Conservation (phyloP, 1,139 yeast species). For the Keqinozyma sinolaborantium region DNA sequence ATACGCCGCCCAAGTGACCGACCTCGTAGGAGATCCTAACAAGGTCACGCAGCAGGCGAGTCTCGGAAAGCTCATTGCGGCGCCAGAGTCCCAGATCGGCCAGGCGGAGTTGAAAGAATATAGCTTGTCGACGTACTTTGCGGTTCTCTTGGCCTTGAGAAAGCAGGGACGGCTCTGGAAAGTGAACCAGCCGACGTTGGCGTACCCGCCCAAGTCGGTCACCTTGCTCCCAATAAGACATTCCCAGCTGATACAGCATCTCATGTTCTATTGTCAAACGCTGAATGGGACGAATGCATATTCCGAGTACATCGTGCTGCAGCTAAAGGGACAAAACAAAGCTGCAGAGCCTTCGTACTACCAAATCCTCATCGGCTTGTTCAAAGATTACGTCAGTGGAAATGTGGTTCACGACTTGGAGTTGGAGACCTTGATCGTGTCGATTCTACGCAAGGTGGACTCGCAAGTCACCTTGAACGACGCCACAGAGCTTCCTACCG, state of each 20-base stretch:
- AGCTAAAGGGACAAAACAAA: conserved; percentile 12
- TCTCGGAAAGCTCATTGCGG: conserved; percentile 11
- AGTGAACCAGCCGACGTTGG: conserved; percentile 24
- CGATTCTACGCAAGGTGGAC: conserved; percentile 33
- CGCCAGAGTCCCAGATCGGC: conserved; percentile 11
- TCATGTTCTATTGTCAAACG: conserved; percentile 27
- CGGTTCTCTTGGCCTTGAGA: conserved; percentile 42
- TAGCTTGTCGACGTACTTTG: conserved; percentile 32
- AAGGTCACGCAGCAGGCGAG: conserved; percentile 8
- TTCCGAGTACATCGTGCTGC: conserved; percentile 16
- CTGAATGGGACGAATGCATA: conserved; percentile 20
- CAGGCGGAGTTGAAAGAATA: conserved; percentile 8
- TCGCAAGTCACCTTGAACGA: conserved; percentile 30
- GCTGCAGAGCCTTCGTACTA: conserved; percentile 21
- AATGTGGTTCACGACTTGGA: conserved; percentile 41
- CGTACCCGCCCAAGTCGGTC: conserved; percentile 42
- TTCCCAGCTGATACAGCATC: conserved; percentile 21
- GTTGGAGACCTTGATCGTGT: conserved; percentile 31
- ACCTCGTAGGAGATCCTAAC: neutral
- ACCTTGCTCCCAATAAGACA: conserved; percentile 44
- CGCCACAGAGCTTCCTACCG: conserved; percentile 30
- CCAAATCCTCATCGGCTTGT: conserved; percentile 32
- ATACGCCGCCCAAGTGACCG: neutral
- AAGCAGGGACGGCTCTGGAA: conserved; percentile 49
- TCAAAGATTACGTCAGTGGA: conserved; percentile 50